Evolutionary conservation across 768 basidiomycete species (phyloP).

Genomic region (Tulasnella sp.): DNA sequence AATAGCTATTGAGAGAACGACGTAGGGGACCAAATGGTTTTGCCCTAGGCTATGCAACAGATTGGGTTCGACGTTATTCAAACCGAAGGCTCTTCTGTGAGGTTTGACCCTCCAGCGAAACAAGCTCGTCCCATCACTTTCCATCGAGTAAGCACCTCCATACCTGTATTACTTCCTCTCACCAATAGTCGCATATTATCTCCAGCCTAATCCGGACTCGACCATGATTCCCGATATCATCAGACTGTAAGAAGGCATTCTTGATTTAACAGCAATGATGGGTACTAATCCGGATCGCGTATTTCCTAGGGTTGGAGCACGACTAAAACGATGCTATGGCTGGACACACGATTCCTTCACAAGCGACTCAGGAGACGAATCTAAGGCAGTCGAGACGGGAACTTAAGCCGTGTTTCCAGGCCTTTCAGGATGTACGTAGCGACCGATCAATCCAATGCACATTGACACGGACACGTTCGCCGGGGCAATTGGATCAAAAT

Average conservation of each 20-base stretch:
- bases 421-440: neutral
- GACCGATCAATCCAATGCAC: too few species aligned
- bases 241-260: neutral
- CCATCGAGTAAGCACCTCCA: conserved; percentile 10
- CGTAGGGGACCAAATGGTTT: neutral
- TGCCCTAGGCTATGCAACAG: conserved; percentile 17
- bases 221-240: conserved; percentile 11
- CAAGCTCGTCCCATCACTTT: conserved; percentile 23
- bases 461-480: too few species aligned
- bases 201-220: conserved; percentile 6
- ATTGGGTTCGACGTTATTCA: conserved; percentile 21
- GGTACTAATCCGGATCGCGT: neutral
- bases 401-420: neutral
- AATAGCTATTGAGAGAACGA: neutral
- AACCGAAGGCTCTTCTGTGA: conserved; percentile 21
- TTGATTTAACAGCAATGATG: neutral
- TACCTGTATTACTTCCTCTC: too few species aligned
- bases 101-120: conserved; percentile 18
- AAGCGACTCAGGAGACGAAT: neutral
- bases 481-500: too few species aligned
- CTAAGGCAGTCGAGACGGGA: neutral
- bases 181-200: neutral
- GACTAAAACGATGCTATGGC: conserved; percentile 17
- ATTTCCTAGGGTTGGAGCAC: neutral
- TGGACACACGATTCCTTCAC: conserved; percentile 1